These are phyloP conservation scores for Sporopachydermia lactativora DNA, from an alignment of 805 yeast genomes.

Conservation along the genomic window DNA sequence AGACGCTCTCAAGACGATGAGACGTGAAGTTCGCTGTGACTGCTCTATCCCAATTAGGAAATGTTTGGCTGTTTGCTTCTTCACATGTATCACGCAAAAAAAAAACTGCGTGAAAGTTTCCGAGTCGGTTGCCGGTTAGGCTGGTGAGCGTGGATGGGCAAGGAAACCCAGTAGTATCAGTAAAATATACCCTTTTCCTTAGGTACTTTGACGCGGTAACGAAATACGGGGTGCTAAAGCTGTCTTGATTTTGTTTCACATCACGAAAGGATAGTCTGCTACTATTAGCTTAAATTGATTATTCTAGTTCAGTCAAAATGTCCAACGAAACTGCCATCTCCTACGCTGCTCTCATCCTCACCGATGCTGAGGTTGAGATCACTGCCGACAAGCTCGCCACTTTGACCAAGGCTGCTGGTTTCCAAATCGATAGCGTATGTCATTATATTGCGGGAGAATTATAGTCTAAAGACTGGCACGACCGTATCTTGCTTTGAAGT, in stretches of 20 bases:
- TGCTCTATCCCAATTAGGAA: no score
- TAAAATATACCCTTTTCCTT: no score
- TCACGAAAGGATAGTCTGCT: conserved; percentile 1
- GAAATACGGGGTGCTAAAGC: no score
- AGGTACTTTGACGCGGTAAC: no score
- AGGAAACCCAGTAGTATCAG: no score
- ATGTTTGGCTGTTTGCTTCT: no score
- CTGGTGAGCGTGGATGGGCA: no score
- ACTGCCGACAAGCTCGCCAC: conserved; percentile 63
- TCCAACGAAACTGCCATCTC: conserved; percentile 62
- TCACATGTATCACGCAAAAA: no score
- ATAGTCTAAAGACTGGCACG: neutral
- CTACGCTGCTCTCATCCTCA: conserved; percentile 82
- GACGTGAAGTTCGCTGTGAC: no score
- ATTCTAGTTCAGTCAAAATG: conserved; percentile 1
- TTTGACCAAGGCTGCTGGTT: conserved; percentile 71
- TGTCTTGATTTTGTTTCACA: neutral
- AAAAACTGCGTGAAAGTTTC: no score
- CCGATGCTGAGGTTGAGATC: conserved; percentile 68
- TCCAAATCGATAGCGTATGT: conserved; percentile 49
- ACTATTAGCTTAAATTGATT: conserved; percentile 1
- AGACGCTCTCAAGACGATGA: no score
- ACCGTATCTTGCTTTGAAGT: neutral
- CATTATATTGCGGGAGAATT: conserved; percentile 1
- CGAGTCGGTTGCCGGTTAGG: no score